A percentile compares a stretch with the other conserved stretches of the same genome.
These are phyloP conservation scores for Larix kaempferi DNA, from an alignment of 75 land plant species.

Conservation along the genomic window DNA sequence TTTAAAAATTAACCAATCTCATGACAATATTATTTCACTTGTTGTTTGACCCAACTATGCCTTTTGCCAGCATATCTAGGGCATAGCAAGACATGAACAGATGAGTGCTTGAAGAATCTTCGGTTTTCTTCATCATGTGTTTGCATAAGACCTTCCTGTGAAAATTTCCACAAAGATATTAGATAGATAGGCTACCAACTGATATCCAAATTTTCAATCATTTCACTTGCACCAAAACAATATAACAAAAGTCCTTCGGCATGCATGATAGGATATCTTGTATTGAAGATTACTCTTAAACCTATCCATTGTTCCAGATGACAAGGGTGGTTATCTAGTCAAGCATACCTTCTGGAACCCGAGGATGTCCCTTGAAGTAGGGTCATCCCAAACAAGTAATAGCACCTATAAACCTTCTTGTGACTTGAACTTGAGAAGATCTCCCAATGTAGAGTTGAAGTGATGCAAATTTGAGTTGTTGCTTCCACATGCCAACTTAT, in stretches of 20 bases:
- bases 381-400: constrained; percentile 85
- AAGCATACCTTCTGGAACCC: constrained; percentile 39
- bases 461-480: constrained; percentile 50
- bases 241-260: background rate
- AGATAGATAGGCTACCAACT: background rate
- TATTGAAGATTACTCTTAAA: background rate
- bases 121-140: constrained; percentile 84
- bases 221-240: no score
- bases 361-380: constrained; percentile 56
- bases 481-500: constrained; percentile 69
- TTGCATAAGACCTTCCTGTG: constrained; percentile 82
- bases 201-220: no score
- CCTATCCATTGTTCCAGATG: background rate
- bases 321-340: background rate
- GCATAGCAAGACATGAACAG: constrained; percentile 71
- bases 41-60: constrained; percentile 74
- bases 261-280: background rate
- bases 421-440: constrained; percentile 72
- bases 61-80: constrained; percentile 85
- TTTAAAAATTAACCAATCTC: no score
- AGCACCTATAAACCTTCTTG: constrained; percentile 69
- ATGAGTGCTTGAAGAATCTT: constrained; percentile 79
- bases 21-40: constrained; percentile 23
- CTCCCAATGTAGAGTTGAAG: constrained; percentile 43
- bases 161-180: background rate